A percentile compares a stretch with the other conserved stretches of the same genome.
Evolutionary conservation across 139 green algal species (phyloP).

Genomic region (Micractinium conductrix): DNA sequence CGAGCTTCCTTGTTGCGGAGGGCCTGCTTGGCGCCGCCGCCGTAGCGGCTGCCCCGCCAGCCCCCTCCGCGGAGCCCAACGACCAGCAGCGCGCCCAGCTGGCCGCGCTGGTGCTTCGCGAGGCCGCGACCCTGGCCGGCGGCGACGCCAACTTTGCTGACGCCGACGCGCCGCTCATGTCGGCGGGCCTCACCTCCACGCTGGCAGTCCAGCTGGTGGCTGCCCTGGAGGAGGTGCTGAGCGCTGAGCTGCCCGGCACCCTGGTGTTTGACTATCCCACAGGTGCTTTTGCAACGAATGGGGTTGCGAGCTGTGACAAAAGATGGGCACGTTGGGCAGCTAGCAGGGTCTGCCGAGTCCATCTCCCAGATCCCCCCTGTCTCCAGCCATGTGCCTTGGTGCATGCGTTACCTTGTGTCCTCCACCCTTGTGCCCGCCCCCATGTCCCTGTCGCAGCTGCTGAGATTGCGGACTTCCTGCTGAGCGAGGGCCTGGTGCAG

Average conservation of each 20-base stretch:
- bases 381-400: no score
- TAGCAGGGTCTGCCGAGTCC: no score
- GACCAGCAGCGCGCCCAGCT: not conserved
- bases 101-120: not conserved
- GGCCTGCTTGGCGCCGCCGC: not conserved
- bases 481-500: conserved; percentile 16
- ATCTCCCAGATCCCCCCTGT: no score
- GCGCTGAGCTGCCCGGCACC: conserved; percentile 39
- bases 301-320: no score
- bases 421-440: not conserved
- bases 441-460: not conserved
- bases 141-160: not conserved
- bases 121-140: not conserved
- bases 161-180: conserved; percentile 55
- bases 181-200: conserved; percentile 66
- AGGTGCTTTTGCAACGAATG: not conserved
- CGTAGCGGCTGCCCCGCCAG: not conserved
- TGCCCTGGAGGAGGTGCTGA: conserved; percentile 19
- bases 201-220: conserved; percentile 42
- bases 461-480: conserved; percentile 42
- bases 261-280: conserved; percentile 68
- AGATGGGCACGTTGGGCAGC: no score
- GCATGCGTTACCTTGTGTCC: no score
- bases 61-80: not conserved
- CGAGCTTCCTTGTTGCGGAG: conserved; percentile 3